Conservation (phyloP, 2,329 filamentous ascomycete genomes). For the Shiraia sp. region DNA sequence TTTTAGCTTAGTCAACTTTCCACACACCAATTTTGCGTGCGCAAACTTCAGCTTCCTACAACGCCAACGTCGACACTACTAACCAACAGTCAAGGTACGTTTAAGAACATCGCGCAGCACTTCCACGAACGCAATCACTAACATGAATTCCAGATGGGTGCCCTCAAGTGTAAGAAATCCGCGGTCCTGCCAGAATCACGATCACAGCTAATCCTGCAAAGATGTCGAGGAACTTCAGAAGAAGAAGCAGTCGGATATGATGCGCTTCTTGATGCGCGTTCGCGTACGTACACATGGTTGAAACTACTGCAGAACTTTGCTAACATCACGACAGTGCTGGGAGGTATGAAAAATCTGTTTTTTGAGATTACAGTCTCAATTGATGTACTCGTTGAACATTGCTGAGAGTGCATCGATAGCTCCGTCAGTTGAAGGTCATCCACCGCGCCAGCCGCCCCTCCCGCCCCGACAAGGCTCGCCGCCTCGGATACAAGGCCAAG, state of each 20-base stretch:
- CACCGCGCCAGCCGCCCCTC: conserved; percentile 98
- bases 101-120: conserved; percentile 1
- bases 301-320: conserved; percentile 18
- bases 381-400: conserved; percentile 96
- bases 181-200: conserved; percentile 1
- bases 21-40: conserved; percentile 33
- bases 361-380: conserved; percentile 36
- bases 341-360: conserved; percentile 70
- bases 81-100: conserved; percentile 44
- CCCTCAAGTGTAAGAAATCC: conserved; percentile 74
- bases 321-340: conserved; percentile 70
- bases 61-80: conserved; percentile 37
- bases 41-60: conserved; percentile 16
- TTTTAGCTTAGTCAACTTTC: conserved; percentile 6
- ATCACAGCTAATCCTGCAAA: conserved; percentile 46
- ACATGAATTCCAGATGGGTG: conserved; percentile 77
- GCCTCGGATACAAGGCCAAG: conserved; percentile 99
- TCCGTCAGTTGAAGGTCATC: conserved; percentile 99
- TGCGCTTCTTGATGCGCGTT: conserved; percentile 92
- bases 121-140: conserved; percentile 16
- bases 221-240: conserved; percentile 99
- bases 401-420: conserved; percentile 99
- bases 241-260: conserved; percentile 99
- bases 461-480: conserved; percentile 99
- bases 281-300: conserved; percentile 55